Evolutionary conservation across 345 rosid species (phyloP).

Genomic region (Noccaea bulbosa): DNA sequence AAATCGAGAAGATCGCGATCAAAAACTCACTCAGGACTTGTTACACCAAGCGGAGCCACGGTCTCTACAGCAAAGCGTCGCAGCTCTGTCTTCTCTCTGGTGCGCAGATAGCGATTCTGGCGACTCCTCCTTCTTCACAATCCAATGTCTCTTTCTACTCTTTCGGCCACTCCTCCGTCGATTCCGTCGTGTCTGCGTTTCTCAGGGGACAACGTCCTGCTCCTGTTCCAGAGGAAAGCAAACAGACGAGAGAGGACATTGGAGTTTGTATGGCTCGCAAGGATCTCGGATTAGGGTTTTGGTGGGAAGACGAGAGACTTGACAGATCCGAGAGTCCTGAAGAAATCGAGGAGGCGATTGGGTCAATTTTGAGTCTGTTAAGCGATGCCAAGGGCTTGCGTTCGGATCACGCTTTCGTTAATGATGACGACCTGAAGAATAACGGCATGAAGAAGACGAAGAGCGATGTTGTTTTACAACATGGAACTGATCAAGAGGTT

Average conservation of each 20-base stretch:
- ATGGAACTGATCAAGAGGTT: neutral
- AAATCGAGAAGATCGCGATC: neutral
- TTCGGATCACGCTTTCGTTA: neutral
- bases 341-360: neutral
- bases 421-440: neutral
- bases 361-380: neutral
- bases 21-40: neutral
- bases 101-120: slow-evolving; percentile 11
- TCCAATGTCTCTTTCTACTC: slow-evolving; percentile 10
- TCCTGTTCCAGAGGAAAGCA: neutral
- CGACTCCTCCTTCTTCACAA: slow-evolving; percentile 3
- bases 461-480: neutral
- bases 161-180: slow-evolving; percentile 22
- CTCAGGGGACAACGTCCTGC: neutral
- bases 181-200: slow-evolving; percentile 6
- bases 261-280: neutral
- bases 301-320: slow-evolving; percentile 11
- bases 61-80: slow-evolving; percentile 19
- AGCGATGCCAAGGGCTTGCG: neutral
- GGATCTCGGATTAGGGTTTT: slow-evolving; percentile 24
- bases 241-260: slow-evolving; percentile 16
- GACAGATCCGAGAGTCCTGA: neutral
- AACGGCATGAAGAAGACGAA: neutral
- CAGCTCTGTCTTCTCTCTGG: slow-evolving; percentile 20
- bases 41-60: neutral